Base-by-base conservation (phyloP, 2,329 filamentous ascomycete species). In the Aspergillus sp. region DNA sequence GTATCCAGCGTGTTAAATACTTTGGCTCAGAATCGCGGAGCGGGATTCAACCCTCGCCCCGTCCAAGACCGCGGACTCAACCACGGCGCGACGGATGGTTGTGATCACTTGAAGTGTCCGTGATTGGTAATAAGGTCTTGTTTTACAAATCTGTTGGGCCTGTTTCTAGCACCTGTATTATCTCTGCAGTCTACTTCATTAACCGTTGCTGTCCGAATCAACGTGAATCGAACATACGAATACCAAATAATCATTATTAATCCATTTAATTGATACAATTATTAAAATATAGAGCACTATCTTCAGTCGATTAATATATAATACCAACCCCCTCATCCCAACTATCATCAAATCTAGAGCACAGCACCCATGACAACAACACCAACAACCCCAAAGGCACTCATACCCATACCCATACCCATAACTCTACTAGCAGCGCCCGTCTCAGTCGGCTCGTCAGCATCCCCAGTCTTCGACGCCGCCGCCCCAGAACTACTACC, bases 351-450 rank as follows among this genome's bases (percentile, higher is more conserved):
- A 9, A 37, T 2, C 35, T 37, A 37, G 14, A 37, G 15, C 5
- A 37, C 2, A n/a, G 35, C 14, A n/a, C 45, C 45, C 17, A 43
- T 3, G 14, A 37, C 21, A 1, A 56, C 59, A 33, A 58, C 39
- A 2, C 45, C 58, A 21, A 44, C 56, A 21, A 57, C 19, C 9
- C 33, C 46, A 11, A 53, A 41, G 19, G 43, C 44, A 2, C 55
- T 53, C 3, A 41, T 55, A 3, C 50, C 23, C 47, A 39, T 57
- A 4, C 50, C 23, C 47, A 39, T 19, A 2, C 51, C 47, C 45
- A 55, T 53, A 21, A 48, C 59, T 1, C 62, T 57, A 12, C 54
- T 60, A 3, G 8, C 39, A 27, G n/a, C 37, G 1, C 39, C 49
- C 0, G 49, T 52, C 49, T 43, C 6, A 3, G 39, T n/a, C 15